Conservation (phyloP, 805 yeast genomes). For the Nakazawaea peltata region DNA sequence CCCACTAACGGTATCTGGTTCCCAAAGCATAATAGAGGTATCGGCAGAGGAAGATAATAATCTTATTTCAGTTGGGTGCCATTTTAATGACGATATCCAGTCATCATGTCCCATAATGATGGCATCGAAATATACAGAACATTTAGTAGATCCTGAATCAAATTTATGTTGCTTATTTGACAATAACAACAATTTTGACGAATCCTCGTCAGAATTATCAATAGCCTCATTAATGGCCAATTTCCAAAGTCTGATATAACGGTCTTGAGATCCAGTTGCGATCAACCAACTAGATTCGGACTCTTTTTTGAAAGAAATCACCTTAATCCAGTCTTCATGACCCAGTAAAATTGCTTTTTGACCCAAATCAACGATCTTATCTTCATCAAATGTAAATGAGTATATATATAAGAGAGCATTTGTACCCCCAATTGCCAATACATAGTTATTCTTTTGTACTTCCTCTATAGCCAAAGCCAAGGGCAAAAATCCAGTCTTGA, state of each 20-base stretch:
- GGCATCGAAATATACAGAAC: slow-evolving; percentile 79
- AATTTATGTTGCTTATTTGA: slow-evolving; percentile 71
- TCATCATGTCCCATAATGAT: slow-evolving; percentile 97
- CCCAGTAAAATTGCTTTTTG: slow-evolving; percentile 61
- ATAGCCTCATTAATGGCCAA: slow-evolving; percentile 46
- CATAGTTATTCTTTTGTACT: slow-evolving; percentile 24
- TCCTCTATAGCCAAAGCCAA: slow-evolving; percentile 27
- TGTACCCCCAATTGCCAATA: slow-evolving; percentile 73
- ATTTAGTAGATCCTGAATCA: slow-evolving; percentile 26
- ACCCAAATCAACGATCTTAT: slow-evolving; percentile 17
- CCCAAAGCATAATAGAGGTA: slow-evolving; percentile 90
- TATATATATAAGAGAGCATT: slow-evolving; percentile 45
- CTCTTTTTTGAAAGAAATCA: slow-evolving; percentile 50
- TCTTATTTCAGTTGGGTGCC: slow-evolving; percentile 63
- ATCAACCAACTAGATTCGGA: slow-evolving; percentile 49
- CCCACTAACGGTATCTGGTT: slow-evolving; percentile 77
- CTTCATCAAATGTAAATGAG: slow-evolving; percentile 25
- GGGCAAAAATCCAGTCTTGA: slow-evolving; percentile 44
- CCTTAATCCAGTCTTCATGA: slow-evolving; percentile 94
- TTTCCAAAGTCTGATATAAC: slow-evolving; percentile 88
- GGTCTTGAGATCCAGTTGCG: slow-evolving; percentile 90
- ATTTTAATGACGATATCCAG: slow-evolving; percentile 80
- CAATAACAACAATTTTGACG: slow-evolving; percentile 40
- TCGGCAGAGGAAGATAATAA: slow-evolving; percentile 87
- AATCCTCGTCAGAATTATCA: slow-evolving; percentile 51